phyloP scores from a whole-genome alignment of 1,284 basidiomycete species.

The Malassezia dermatis region DNA sequence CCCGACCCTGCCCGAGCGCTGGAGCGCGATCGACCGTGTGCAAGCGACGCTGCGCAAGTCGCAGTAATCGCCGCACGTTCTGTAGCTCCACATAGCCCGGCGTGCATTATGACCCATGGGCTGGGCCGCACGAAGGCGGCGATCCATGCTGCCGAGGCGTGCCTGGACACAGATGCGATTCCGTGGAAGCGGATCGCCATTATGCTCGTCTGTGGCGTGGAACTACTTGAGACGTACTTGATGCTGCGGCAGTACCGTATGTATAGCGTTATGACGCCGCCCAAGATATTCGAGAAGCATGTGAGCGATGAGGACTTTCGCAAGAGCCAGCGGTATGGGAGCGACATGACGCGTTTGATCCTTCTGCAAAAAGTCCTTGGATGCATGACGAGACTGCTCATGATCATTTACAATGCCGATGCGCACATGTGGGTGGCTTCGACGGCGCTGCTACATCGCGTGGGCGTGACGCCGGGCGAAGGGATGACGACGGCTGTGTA shows the following conservation, averaged over 20 bases:
- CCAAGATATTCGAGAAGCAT: conserved; percentile 62
- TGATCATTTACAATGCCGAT: conserved; percentile 68
- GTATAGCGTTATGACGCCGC: conserved; percentile 68
- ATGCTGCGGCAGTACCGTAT: conserved; percentile 76
- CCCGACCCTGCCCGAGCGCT: conserved; percentile 39
- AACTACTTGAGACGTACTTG: conserved; percentile 70
- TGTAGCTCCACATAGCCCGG: conserved; percentile 65
- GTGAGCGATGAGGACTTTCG: conserved; percentile 65
- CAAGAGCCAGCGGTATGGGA: conserved; percentile 82
- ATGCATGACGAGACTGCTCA: conserved; percentile 60
- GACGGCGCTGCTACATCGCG: conserved; percentile 50
- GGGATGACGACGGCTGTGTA: conserved; percentile 76
- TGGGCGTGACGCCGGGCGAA: conserved; percentile 49
- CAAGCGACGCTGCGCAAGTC: neutral
- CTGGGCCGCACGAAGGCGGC: neutral
- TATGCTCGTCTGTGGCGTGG: conserved; percentile 63
- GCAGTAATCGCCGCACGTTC: conserved; percentile 10
- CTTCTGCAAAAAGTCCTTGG: conserved; percentile 64
- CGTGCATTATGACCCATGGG: no score
- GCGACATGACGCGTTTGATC: conserved; percentile 78
- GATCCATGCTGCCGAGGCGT: neutral
- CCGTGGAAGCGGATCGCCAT: conserved; percentile 68
- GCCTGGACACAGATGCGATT: conserved; percentile 50
- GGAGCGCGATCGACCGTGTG: conserved; percentile 23
- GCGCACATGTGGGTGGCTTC: conserved; percentile 65